Conservation (phyloP, 176 grass and related monocot genomes). For the Melocanna baccifera region DNA sequence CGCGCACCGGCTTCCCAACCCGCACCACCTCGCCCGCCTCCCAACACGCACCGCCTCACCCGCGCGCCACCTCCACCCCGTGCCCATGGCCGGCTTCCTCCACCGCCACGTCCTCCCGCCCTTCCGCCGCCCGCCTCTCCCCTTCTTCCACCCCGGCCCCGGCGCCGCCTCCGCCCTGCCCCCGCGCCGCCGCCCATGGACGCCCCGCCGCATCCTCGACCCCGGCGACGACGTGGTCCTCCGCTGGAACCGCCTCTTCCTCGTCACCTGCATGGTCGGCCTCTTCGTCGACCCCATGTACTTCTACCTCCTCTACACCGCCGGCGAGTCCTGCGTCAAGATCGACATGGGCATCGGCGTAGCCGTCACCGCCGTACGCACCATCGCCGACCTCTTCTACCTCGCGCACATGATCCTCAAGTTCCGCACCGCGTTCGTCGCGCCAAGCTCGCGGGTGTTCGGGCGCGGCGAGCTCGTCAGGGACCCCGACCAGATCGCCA, state of each 20-base stretch:
- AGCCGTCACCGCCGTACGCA: conserved; percentile 57
- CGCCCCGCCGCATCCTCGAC: conserved; percentile 82
- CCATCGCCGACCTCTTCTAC: conserved; percentile 83
- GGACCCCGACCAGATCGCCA: conserved; percentile 81
- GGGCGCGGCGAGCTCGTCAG: conserved; percentile 81
- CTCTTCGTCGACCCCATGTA: conserved; percentile 90
- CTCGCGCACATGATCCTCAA: conserved; percentile 81
- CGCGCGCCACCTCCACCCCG: background rate
- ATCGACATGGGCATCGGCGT: conserved; percentile 64
- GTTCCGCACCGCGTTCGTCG: conserved; percentile 86
- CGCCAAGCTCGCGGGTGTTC: conserved; percentile 78
- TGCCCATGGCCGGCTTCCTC: conserved; percentile 42
- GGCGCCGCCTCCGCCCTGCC: background rate
- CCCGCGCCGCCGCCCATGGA: conserved; percentile 43
- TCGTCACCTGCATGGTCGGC: conserved; percentile 70
- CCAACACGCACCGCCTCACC: background rate
- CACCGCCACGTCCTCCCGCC: conserved; percentile 57
- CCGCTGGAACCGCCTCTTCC: conserved; percentile 79
- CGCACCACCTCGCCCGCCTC: conserved; percentile 6
- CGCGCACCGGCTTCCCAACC: background rate
- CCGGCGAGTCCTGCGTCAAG: conserved; percentile 41
- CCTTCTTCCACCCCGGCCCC: conserved; percentile 39
- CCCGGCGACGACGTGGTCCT: conserved; percentile 78
- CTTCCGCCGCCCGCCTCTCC: conserved; percentile 59
- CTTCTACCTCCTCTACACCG: conserved; percentile 84